Conservation (phyloP, 164 flowering plant species). For the Buxus sempervirens region DNA sequence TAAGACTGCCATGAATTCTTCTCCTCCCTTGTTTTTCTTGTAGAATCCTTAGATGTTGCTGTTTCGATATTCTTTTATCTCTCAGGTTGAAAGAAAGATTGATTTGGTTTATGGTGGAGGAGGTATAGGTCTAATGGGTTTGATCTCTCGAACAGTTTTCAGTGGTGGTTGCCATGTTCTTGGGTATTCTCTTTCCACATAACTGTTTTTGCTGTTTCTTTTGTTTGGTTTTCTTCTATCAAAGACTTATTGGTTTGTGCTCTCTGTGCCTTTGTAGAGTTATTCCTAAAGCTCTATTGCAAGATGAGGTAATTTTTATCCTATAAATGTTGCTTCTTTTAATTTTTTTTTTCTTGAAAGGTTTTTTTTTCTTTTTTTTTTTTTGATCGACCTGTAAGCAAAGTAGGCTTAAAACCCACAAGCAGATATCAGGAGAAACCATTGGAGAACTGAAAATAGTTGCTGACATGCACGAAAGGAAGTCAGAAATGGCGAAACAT, state of each 20-base stretch:
- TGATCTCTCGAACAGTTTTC: conserved; percentile 53
- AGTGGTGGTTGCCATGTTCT: conserved; percentile 78
- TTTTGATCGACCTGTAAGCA: background rate
- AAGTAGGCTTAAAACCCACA: background rate
- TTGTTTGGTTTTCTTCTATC: background rate
- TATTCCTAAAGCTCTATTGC: conserved; percentile 63
- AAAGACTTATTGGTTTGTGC: background rate
- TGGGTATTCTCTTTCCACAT: conserved; percentile 39
- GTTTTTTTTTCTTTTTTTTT: background rate
- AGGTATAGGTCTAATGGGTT: conserved; percentile 71
- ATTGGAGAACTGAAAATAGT: conserved; percentile 51
- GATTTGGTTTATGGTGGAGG: conserved; percentile 82
- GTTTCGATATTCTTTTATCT: background rate
- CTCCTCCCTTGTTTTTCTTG: background rate
- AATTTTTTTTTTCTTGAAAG: background rate
- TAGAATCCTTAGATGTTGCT: background rate
- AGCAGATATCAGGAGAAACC: conserved; percentile 58
- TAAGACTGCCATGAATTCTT: background rate
- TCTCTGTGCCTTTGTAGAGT: conserved; percentile 30
- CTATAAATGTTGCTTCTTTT: background rate
- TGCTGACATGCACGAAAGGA: conserved; percentile 64
- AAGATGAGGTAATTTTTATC: conserved; percentile 50
- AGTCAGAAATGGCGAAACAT: conserved; percentile 56
- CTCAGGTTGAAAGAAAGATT: conserved; percentile 60
- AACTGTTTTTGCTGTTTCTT: background rate